These are phyloP conservation scores for Mallotus japonicus DNA, from an alignment of 441 rosid genomes.

Conservation along the genomic window DNA sequence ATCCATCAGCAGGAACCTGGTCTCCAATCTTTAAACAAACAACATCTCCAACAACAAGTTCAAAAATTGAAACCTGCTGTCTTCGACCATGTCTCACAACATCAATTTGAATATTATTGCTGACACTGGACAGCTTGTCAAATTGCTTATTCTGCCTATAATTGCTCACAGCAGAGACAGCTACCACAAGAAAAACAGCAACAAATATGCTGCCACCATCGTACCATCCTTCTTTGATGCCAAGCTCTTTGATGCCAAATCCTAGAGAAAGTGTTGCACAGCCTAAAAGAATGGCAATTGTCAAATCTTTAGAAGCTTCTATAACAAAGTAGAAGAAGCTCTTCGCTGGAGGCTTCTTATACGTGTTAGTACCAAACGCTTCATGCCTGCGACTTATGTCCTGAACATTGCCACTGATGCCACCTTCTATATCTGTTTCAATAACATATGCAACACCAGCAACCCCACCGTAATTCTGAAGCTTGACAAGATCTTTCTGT, in stretches of 20 bases:
- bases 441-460: slow-evolving; percentile 37
- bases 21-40: slow-evolving; percentile 45
- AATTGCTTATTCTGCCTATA: slow-evolving; percentile 39
- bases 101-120: slow-evolving; percentile 32
- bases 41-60: slow-evolving; percentile 42
- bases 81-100: slow-evolving; percentile 37
- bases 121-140: slow-evolving; percentile 28
- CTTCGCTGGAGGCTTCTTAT: slow-evolving; percentile 56
- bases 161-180: slow-evolving; percentile 39
- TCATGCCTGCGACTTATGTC: slow-evolving; percentile 39
- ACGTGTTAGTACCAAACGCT: slow-evolving; percentile 58
- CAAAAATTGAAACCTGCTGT: slow-evolving; percentile 34
- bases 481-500: slow-evolving; percentile 33
- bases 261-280: slow-evolving; percentile 47
- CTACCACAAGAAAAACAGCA: slow-evolving; percentile 38
- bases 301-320: slow-evolving; percentile 45
- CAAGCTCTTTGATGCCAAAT: slow-evolving; percentile 43
- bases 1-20: slow-evolving; percentile 50
- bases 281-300: slow-evolving; percentile 36
- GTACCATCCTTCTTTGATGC: slow-evolving; percentile 47
- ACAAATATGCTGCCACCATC: slow-evolving; percentile 53
- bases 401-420: slow-evolving; percentile 34
- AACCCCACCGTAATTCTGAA: slow-evolving; percentile 40
- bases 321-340: slow-evolving; percentile 34
- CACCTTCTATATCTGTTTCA: slow-evolving; percentile 31